Conservation (phyloP, 2,329 filamentous ascomycete genomes). For the Scytalidium lignicola region DNA sequence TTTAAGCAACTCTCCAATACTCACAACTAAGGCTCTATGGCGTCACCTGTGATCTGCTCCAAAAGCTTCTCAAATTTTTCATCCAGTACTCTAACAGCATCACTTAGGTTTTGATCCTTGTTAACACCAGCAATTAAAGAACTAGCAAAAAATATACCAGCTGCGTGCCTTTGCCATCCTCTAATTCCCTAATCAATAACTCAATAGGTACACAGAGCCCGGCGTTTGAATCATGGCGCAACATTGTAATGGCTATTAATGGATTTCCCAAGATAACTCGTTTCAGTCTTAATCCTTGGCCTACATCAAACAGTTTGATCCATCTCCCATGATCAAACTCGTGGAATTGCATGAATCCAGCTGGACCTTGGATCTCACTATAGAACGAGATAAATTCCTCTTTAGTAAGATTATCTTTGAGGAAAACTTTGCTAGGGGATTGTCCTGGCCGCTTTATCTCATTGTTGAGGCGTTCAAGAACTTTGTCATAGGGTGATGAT, state of each 20-base stretch:
- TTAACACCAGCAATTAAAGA: conserved; percentile 11
- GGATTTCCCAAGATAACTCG: conserved; percentile 20
- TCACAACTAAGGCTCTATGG: neutral
- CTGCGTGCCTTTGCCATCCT: conserved; percentile 10
- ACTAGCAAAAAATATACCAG: conserved; percentile 15
- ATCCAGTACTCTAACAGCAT: conserved; percentile 12
- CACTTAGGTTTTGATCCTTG: conserved; percentile 6
- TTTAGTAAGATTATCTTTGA: neutral
- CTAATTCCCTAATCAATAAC: conserved; percentile 13
- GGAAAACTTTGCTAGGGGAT: neutral
- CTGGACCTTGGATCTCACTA: conserved; percentile 8
- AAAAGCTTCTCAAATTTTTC: conserved; percentile 11
- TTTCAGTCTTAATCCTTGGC: conserved; percentile 9
- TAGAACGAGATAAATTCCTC: conserved; percentile 8
- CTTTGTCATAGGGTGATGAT: neutral
- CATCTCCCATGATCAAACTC: conserved; percentile 17
- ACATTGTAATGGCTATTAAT: conserved; percentile 19
- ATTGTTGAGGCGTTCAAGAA: neutral
- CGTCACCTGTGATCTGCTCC: neutral
- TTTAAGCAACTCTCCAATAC: too few species aligned
- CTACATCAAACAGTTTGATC: conserved; percentile 13
- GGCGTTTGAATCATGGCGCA: conserved; percentile 12
- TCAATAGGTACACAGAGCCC: conserved; percentile 18
- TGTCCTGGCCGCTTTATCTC: neutral
- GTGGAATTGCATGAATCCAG: conserved; percentile 18